These are phyloP conservation scores for Papilionanthe hybrid DNA, from an alignment of 116 monocot species.

Conservation along the genomic window DNA sequence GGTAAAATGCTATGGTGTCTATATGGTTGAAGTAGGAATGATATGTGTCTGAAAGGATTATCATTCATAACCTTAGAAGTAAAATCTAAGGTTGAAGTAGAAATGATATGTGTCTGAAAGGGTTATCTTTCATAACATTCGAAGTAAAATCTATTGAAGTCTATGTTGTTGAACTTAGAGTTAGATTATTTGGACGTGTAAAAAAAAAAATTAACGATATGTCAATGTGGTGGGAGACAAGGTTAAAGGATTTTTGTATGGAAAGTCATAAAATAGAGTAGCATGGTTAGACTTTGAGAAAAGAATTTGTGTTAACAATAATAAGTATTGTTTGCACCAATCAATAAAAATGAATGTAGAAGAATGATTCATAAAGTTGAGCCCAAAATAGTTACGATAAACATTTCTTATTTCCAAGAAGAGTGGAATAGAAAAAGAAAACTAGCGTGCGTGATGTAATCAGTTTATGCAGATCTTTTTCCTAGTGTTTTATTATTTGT, in stretches of 20 bases:
- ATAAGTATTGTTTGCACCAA: neutral
- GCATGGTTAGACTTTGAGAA: neutral
- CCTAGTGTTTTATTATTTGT: neutral
- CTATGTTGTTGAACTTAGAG: too few species aligned
- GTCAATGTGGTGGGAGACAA: too few species aligned
- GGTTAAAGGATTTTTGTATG: too few species aligned
- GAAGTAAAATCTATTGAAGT: neutral
- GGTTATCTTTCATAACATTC: neutral
- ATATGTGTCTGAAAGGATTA: too few species aligned
- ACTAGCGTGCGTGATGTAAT: neutral
- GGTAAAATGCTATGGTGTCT: neutral
- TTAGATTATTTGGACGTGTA: too few species aligned
- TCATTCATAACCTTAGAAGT: too few species aligned
- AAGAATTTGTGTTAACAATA: neutral
- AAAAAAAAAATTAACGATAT: too few species aligned
- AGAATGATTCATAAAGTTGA: too few species aligned
- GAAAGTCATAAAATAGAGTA: too few species aligned
- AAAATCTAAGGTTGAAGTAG: too few species aligned
- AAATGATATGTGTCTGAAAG: neutral
- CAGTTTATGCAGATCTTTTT: neutral
- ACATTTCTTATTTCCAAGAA: neutral
- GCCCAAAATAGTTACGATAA: neutral
- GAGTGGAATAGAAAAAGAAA: neutral
- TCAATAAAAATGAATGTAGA: neutral
- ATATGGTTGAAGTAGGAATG: too few species aligned